Evolutionary conservation across 1,139 yeast genomes (phyloP).

Genomic region (Geotrichum histeridarum): DNA sequence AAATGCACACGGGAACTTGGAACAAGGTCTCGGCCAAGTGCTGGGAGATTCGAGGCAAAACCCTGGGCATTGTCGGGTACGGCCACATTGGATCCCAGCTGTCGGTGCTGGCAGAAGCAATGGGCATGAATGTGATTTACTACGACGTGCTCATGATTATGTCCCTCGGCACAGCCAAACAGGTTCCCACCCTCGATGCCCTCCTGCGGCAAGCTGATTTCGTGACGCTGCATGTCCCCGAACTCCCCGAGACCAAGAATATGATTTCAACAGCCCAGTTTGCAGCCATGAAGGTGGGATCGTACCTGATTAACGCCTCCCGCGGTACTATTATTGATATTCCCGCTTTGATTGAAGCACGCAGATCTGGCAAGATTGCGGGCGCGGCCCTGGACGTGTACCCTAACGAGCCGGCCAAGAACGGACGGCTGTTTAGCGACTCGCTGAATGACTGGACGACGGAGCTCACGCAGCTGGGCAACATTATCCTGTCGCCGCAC

Average conservation of each 20-base stretch:
- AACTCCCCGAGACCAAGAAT: slow-evolving; percentile 84
- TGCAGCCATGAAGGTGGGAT: slow-evolving; percentile 93
- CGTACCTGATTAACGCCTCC: slow-evolving; percentile 90
- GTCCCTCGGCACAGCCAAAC: slow-evolving; percentile 96
- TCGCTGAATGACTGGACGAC: slow-evolving; percentile 77
- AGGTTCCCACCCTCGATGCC: slow-evolving; percentile 79
- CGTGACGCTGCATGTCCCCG: slow-evolving; percentile 93
- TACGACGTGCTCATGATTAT: slow-evolving; percentile 89
- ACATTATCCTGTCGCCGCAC: slow-evolving; percentile 91
- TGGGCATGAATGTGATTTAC: slow-evolving; percentile 96
- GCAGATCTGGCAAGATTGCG: slow-evolving; percentile 89
- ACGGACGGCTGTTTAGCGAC: slow-evolving; percentile 73
- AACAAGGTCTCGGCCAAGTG: slow-evolving; percentile 91
- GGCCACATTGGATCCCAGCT: slow-evolving; percentile 98
- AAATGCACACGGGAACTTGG: slow-evolving; percentile 96
- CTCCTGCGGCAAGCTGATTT: slow-evolving; percentile 79
- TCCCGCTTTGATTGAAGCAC: slow-evolving; percentile 85
- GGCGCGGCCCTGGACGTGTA: slow-evolving; percentile 97
- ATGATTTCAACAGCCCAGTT: slow-evolving; percentile 86
- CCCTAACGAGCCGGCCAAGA: slow-evolving; percentile 97
- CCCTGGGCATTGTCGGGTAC: slow-evolving; percentile 93
- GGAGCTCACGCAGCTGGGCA: slow-evolving; percentile 75
- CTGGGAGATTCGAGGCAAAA: slow-evolving; percentile 99
- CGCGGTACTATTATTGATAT: slow-evolving; percentile 98
- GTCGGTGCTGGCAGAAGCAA: slow-evolving; percentile 92